A percentile compares a stretch with the other conserved stretches of the same genome.
Conservation (phyloP, 2,329 filamentous ascomycete genomes). For the Sphaerulina vaccinii region DNA sequence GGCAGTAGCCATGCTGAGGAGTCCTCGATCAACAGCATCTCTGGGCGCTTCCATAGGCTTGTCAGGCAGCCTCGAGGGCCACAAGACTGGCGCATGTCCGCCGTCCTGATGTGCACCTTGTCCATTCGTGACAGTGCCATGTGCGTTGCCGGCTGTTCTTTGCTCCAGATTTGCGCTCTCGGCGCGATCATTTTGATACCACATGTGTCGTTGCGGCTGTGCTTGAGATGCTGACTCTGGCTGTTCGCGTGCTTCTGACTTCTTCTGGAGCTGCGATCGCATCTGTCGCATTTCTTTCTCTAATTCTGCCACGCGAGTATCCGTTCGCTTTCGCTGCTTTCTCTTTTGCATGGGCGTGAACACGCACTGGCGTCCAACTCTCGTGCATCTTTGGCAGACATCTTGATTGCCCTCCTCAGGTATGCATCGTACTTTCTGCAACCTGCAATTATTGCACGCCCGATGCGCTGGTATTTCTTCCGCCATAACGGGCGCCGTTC, state of each 20-base stretch:
- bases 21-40: constrained; percentile 57
- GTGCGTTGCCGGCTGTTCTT: neutral
- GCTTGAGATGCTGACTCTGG: neutral
- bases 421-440: constrained; percentile 46
- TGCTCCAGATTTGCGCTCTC: neutral
- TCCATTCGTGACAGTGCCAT: neutral
- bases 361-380: constrained; percentile 42
- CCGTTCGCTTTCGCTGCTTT: constrained; percentile 47
- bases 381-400: constrained; percentile 43
- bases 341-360: constrained; percentile 43
- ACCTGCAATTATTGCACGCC: constrained; percentile 46
- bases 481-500: neutral
- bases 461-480: constrained; percentile 33
- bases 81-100: constrained; percentile 4
- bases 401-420: constrained; percentile 35
- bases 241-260: constrained; percentile 3
- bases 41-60: constrained; percentile 18
- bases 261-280: constrained; percentile 40
- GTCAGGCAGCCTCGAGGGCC: constrained; percentile 15
- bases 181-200: constrained; percentile 13
- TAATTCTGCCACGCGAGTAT: constrained; percentile 46
- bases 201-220: constrained; percentile 1
- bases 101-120: neutral
- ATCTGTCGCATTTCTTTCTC: constrained; percentile 47
- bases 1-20: constrained; percentile 58